Base-by-base conservation (phyloP, 2,329 filamentous ascomycete genomes). In the Talaromyces sp. region DNA sequence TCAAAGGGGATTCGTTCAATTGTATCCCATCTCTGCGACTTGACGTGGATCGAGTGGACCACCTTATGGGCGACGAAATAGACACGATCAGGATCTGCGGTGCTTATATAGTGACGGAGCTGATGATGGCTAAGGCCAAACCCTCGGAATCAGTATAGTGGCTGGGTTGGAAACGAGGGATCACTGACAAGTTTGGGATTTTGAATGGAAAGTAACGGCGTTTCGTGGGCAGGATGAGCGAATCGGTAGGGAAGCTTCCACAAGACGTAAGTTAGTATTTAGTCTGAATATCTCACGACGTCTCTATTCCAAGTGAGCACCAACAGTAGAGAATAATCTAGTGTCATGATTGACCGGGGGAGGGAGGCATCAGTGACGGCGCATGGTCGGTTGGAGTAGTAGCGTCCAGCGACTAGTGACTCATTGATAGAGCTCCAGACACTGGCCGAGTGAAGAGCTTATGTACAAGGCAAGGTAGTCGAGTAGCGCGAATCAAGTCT, bases 101-200 rank as follows among this genome's bases (percentile, higher is more conserved):
- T 90, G 76, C 91, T 94, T 74, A 98, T 90, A 70, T 96, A 88
- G 70, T 96, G 94, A 63, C 94, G 91, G 54, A 99, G 84, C 79
- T 82, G 79, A 65, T 74, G 75, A 67, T 81, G 78, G 65, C 78
- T 81, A 62, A 70, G 58, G 67, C 66, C 54, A 69, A 57, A 24
- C 24, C 41, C 58, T 63, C 59, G 50, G 64, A 60, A 60, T 67
- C 62, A 69, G 68, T 63, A 59, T 19, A 7, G 16, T 52, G 24
- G 7, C 39, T 60, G 58, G n/a, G 19, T 48, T 35, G 48, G 35
- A 52, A 45, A 56, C 33, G 35, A 54, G 57, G 39, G 35, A 47
- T 54, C 63, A 78, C 85, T 70, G 79, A 90, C 87, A 86, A 85
- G 59, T 87, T 87, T 60, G 84, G 84, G 70, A 92, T 88, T 52